Conservation (phyloP, 2,329 filamentous ascomycete genomes). For the Chalara sp. region DNA sequence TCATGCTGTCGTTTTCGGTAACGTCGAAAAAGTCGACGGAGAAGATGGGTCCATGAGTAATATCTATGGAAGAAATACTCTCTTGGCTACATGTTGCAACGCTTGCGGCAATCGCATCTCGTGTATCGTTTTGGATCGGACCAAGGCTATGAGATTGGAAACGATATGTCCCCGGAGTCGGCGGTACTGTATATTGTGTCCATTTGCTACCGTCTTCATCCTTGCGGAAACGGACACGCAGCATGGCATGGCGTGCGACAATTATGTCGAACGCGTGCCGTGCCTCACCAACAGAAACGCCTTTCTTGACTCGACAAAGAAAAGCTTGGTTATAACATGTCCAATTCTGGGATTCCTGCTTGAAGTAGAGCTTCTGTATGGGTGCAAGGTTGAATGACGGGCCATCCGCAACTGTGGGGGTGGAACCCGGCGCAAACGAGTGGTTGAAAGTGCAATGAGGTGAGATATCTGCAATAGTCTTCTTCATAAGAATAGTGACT, state of each 20-base stretch:
- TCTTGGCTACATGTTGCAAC: neutral
- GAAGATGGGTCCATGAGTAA: constrained; percentile 5
- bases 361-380: neutral
- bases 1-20: neutral
- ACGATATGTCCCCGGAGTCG: neutral
- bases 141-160: neutral
- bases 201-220: constrained; percentile 20
- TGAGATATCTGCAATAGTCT: neutral
- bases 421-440: neutral
- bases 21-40: constrained; percentile 5
- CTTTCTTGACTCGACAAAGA: constrained; percentile 2
- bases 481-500: neutral
- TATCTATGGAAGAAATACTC: neutral
- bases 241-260: constrained; percentile 29
- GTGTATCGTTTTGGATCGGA: constrained; percentile 1
- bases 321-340: constrained; percentile 19
- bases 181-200: constrained; percentile 25
- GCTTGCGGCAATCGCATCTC: constrained; percentile 13
- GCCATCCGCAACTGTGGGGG: neutral
- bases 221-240: constrained; percentile 29
- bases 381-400: neutral
- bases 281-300: neutral
- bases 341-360: constrained; percentile 5
- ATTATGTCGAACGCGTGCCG: constrained; percentile 25
- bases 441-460: constrained; percentile 2